Base-by-base conservation (phyloP, 2,329 filamentous ascomycete species). In the Celoporthe dispersa region DNA sequence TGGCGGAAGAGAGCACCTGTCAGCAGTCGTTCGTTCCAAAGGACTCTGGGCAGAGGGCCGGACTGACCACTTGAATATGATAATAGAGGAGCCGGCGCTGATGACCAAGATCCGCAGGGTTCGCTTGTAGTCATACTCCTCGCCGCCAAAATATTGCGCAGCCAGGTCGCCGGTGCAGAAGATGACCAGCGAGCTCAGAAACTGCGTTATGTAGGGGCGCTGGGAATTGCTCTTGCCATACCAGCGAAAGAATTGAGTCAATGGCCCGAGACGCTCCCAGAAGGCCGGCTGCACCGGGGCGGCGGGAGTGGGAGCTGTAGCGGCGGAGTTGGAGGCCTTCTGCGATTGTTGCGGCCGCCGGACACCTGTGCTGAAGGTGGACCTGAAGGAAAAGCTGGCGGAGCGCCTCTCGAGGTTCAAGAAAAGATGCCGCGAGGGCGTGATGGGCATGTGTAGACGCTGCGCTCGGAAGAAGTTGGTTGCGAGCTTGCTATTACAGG, bases 101-200 rank as follows among this genome's bases (percentile, higher is more conserved):
- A 97, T 95, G 4, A 89, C 77, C 76, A 97, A 80, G 70, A 93
- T 91, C 66, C 94, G 85, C 69, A 87, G 77, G 0, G 93, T 95
- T 60, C 94, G 86, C 68, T 82, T 80, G 4, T 89, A 86, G 77
- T 94, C 90, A 77, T 95, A 94, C 5, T 84, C 83, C 73, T 85
- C 83, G 41, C 83, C 84, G 70, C 82, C 80, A 73, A 97, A 88
- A 69, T 85, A 84, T 81, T 97, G 94, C 61, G 94, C 93, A 64
- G 89, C 90, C 68, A 96, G 74, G 79, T 97, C 94, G 7, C 91
- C 93, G 65, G 88, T 86, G 51, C 94, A 84, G 77, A 94, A 97
- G 70, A 97, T 93, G 44, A 93, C 84, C 60, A 97, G 80, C 53
- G 92, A 90, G 75, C 88, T 94, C 73, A 86, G 84, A 71, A 97